Conservation (phyloP, 176 grass and related monocot species). For the Carex kokanica region DNA sequence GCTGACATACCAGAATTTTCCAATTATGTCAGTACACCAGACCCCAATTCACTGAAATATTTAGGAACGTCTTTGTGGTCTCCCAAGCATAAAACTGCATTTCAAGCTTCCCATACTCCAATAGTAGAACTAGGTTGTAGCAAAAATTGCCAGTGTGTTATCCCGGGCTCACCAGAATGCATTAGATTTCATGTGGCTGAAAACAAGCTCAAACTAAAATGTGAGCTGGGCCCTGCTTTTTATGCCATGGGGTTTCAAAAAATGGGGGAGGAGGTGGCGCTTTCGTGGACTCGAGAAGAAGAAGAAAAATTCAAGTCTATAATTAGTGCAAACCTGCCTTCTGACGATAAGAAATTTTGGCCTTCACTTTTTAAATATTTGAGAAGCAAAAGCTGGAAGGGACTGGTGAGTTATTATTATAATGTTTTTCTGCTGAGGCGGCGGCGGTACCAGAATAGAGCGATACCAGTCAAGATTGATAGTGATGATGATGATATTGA, state of each 20-base stretch:
- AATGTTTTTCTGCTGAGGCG: constrained; percentile 54
- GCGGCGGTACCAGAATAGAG: constrained; percentile 71
- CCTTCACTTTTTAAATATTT: constrained; percentile 39
- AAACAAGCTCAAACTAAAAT: constrained; percentile 46
- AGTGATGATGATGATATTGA: constrained; percentile 82
- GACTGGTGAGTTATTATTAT: constrained; percentile 46
- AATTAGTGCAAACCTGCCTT: constrained; percentile 34
- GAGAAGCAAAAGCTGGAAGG: constrained; percentile 42
- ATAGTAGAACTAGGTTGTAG: constrained; percentile 5
- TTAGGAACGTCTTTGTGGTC: constrained; percentile 10
- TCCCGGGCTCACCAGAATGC: constrained; percentile 37
- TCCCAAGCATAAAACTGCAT: constrained; percentile 6
- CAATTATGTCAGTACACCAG: not conserved
- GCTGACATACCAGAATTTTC: constrained; percentile 19
- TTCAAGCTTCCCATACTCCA: not conserved
- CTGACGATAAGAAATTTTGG: constrained; percentile 49
- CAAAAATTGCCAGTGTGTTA: constrained; percentile 29
- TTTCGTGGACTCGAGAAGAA: constrained; percentile 75
- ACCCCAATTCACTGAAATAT: constrained; percentile 7
- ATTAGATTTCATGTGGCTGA: constrained; percentile 56
- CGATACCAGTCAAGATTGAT: constrained; percentile 52
- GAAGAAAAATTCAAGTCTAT: constrained; percentile 58
- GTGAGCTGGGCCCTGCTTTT: constrained; percentile 48
- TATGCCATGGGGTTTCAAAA: constrained; percentile 62
- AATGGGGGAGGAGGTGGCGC: constrained; percentile 87